Evolutionary conservation across 768 basidiomycete species (phyloP), one percentile per base, ranked within the genome.

Genomic region (Leccinum subgranulosum): DNA sequence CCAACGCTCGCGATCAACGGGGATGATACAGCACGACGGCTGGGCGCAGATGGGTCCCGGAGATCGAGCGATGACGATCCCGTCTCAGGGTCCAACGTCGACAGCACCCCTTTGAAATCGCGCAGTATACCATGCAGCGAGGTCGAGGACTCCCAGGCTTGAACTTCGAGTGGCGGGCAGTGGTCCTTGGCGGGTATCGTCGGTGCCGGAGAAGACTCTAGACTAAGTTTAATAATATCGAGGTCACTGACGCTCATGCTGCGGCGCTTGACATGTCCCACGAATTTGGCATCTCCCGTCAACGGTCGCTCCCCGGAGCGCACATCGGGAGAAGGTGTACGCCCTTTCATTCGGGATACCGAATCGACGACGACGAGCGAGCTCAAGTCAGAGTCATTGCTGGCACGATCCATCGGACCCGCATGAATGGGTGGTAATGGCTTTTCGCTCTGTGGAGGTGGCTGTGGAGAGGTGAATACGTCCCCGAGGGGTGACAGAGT

Each of bases 231-330:
- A 68, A 82, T 79, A 50, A 81, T 63, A 39, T 88, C 87, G 7
- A 79, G 78, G 65, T 88, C 84, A 51, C 86, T 81, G 52, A 88
- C 82, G 62, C 89, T 91, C 81, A 86, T 82, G 66, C 88, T 90
- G 58, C 89, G 76, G 62, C 87, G 81, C 63, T 87, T 85, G 60
- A 69, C 69, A 49, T 72, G 51, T 63, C 70, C 66, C 31, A 70
- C 55, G 29, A 66, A 55, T 62, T 68, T 73, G 47, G 58, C 69
- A 10, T 71, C 71, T 11, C 63, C 61, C 19, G 64, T 58, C 17
- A 62, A 53, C 6, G 61, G 48, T 39, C 68, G 71, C 19, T 69
- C 67, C 46, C 68, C 67, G 15, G 71, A 62, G 10, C 67, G 64
- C 45, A 67, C 66, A 27, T 71, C 64, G 28, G 77, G 72, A 49